A percentile compares a stretch with the other conserved stretches of the same genome.
Evolutionary conservation across 176 grass and related monocot species (phyloP).

Genomic region (Secale cereale): DNA sequence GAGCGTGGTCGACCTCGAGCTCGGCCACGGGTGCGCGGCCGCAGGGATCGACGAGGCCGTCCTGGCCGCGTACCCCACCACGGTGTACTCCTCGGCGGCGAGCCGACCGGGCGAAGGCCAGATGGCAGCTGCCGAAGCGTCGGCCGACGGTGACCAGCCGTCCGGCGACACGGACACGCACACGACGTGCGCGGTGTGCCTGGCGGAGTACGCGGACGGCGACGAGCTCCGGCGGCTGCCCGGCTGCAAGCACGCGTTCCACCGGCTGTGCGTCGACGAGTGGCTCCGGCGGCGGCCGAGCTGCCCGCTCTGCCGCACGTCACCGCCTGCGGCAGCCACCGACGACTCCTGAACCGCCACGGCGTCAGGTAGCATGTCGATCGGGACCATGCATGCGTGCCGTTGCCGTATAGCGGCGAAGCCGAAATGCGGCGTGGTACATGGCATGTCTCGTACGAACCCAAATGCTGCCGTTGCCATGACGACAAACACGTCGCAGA

Average conservation of each 20-base stretch:
- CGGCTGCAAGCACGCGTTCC: slow-evolving; percentile 54
- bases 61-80: slow-evolving; percentile 17
- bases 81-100: not conserved
- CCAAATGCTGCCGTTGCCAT: no score
- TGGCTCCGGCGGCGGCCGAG: slow-evolving; percentile 48
- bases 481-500: no score
- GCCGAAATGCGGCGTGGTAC: no score
- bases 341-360: not conserved
- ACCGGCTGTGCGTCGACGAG: slow-evolving; percentile 45
- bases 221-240: slow-evolving; percentile 46
- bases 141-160: not conserved
- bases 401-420: no score
- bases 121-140: not conserved
- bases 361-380: not conserved
- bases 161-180: not conserved
- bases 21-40: not conserved
- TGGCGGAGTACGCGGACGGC: slow-evolving; percentile 29
- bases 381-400: no score
- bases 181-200: slow-evolving; percentile 37
- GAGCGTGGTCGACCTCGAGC: not conserved
- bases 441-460: no score
- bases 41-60: slow-evolving; percentile 27
- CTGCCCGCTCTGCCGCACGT: slow-evolving; percentile 56
- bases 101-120: not conserved
- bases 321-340: not conserved